A percentile compares a stretch with the other conserved stretches of the same genome.
Conservation (phyloP, 208 protist genomes). For the Trypanosoma mega region DNA sequence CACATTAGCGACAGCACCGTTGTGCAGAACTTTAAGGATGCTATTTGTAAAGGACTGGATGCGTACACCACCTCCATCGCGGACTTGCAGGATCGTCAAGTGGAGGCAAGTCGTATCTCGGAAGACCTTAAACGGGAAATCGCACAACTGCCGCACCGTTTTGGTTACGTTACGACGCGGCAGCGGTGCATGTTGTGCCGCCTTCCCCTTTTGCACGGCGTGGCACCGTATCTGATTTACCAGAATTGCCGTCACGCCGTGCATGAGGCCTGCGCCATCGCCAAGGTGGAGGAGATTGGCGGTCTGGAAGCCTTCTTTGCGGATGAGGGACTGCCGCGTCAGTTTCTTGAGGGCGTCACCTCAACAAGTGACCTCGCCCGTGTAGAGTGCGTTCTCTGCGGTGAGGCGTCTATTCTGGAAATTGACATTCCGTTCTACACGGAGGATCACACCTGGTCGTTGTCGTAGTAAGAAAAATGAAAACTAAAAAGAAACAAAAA, state of each 20-base stretch:
- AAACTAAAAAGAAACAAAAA: too few species aligned
- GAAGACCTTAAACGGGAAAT: constrained; percentile 92
- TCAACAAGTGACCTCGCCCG: constrained; percentile 49
- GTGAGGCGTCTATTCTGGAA: constrained; percentile 70
- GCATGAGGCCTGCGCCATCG: constrained; percentile 68
- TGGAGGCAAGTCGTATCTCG: constrained; percentile 85
- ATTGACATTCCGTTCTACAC: constrained; percentile 59
- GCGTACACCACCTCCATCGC: constrained; percentile 87
- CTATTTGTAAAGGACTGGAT: constrained; percentile 91
- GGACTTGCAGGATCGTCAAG: constrained; percentile 79
- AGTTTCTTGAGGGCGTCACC: constrained; percentile 48
- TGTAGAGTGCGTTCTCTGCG: constrained; percentile 80
- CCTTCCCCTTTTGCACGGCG: constrained; percentile 35
- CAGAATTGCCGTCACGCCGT: constrained; percentile 80
- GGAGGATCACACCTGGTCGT: constrained; percentile 37
- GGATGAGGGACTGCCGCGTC: constrained; percentile 59
- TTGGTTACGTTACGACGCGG: constrained; percentile 77
- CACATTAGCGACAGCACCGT: constrained; percentile 91
- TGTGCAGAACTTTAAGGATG: constrained; percentile 94
- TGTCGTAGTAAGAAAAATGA: too few species aligned
- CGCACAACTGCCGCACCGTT: constrained; percentile 66
- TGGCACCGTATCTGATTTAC: constrained; percentile 70
- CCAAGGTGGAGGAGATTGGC: constrained; percentile 47
- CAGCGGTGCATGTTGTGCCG: constrained; percentile 90
- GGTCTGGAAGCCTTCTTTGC: constrained; percentile 65